Base-by-base conservation (phyloP, 768 basidiomycete genomes). In the Mycena pura region DNA sequence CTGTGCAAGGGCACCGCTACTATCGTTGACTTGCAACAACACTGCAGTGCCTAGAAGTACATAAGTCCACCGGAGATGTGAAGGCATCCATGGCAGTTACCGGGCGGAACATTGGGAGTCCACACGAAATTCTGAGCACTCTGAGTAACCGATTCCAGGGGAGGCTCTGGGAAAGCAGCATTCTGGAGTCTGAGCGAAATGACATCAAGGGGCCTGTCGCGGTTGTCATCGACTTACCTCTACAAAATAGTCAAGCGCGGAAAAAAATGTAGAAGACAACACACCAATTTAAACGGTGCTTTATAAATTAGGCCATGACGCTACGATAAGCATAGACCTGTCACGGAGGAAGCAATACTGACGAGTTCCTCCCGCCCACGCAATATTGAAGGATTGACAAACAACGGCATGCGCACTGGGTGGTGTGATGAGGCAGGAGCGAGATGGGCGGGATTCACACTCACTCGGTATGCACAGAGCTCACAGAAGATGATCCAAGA, bases 381-480 rank as follows among this genome's bases (percentile, higher is more conserved):
- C 55, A 21, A 62, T 62, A 25, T 34, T 31, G 32, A 41, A 62
- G 22, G 53, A 50, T 21, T 62, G 53, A 27, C 53, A 55, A 48
- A 53, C 55, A 15, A 62, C 45, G 28, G 60, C 60, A 62, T 62
- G 60, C 4, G 60, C 53, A 43, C 52, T 61, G 25, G 19, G 13
- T 5, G 22, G 29, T 1, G 51, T 15, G 1, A 19, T 58, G n/a
- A 14, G 14, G 21, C 4, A 8, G 5, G 15, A 34, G 1, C 14
- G 24, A 47, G 15, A 44, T 3, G 21, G 1, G 17, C 14, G 47
- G 15, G 28, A 31, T 51, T 24, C 15, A 6, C 31, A 40, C 60
- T 21, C 21, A 62, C 53, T 55, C 60, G 22, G 32, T 39, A 36
- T 62, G 60, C 43, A 62, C n/a, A 34, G 60, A 49, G 34, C 46